Evolutionary conservation across 805 yeast species (phyloP), one percentile per base, ranked within the genome.

Genomic region (Ogataea polymorpha): DNA sequence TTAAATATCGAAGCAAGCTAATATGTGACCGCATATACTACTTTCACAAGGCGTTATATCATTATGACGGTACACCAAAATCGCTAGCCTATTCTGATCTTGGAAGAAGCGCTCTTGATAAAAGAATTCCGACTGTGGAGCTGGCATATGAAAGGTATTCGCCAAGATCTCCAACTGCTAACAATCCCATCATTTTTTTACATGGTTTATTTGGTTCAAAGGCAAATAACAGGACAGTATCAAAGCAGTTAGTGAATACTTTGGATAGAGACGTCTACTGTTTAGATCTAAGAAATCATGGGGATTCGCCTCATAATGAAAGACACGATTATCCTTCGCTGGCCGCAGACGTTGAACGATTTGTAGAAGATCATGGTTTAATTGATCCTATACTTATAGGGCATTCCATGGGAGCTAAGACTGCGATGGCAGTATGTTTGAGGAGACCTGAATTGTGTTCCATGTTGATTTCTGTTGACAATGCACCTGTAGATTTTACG

Each of bases 331-430:
- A 90, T 61, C 82, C 85, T 1, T 68, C 90, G 2, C 68, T 91
- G 67, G 83, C 96, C 0, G 81, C 86, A 0, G 99, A 91, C 59
- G 88, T 91, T n/a, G 88, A 81, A 50, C 53, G 64, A 14, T 91
- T 89, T 56, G 73, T 90, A 9, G 53, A 56, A 1, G 75, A 74
- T 3, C 68, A 72, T 7, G 50, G 61, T 2, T 51, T 71, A 32
- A 50, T 58, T 10, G 71, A 74, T 37, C 83, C 86, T 0, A 75
- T 85, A n/a, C 44, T 85, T 14, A 65, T 85, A 13, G 95, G 95
- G 0, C 93, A 85, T 58, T 83, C 91, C 0, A 83, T 86, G 93
- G 99, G 99, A 6, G 99, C 96, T 4, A 90, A 91, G 56, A 75
- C 91, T 0, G 96, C 83, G 5, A 90, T 91, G 97, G 89, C 93